Conservation (phyloP, 305 asterid genomes). For the Plantago coronopus region DNA sequence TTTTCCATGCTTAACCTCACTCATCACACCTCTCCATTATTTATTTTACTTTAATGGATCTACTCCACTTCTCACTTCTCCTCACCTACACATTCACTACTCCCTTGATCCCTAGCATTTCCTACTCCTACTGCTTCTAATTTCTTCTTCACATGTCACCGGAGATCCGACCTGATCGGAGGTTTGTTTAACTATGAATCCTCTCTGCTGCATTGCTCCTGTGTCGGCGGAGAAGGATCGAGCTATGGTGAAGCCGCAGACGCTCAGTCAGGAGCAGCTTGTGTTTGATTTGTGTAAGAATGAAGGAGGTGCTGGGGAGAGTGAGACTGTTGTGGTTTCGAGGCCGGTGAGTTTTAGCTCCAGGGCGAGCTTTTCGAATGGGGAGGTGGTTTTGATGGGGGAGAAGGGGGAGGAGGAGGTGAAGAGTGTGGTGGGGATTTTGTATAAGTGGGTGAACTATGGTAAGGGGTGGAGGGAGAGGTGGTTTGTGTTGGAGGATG, state of each 20-base stretch:
- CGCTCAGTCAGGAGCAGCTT: constrained; percentile 42
- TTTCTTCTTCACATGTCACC: not conserved
- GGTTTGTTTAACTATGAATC: constrained; percentile 61
- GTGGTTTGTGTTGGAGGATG: constrained; percentile 96
- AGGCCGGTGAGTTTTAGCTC: constrained; percentile 51
- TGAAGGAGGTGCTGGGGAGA: not conserved
- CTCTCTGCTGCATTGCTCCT: constrained; percentile 99
- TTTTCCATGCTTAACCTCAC: constrained; percentile 48
- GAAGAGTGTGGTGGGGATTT: constrained; percentile 67
- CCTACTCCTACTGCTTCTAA: no score
- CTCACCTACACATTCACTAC: constrained; percentile 26
- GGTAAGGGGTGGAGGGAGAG: constrained; percentile 99
- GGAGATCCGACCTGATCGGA: constrained; percentile 11
- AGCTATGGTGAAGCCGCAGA: constrained; percentile 59
- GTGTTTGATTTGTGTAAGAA: not conserved
- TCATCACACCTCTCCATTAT: constrained; percentile 45
- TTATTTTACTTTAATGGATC: constrained; percentile 37
- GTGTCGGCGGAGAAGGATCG: constrained; percentile 90
- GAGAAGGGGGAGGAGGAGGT: constrained; percentile 36
- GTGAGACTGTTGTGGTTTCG: constrained; percentile 26
- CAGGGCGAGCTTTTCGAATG: constrained; percentile 57
- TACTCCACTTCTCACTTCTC: constrained; percentile 39
- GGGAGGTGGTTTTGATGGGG: constrained; percentile 28
- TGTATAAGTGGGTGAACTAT: constrained; percentile 95
- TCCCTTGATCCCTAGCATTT: constrained; percentile 22